Base-by-base conservation (phyloP, 192 early-diverging fungal species). In the Mortierella alpina region DNA sequence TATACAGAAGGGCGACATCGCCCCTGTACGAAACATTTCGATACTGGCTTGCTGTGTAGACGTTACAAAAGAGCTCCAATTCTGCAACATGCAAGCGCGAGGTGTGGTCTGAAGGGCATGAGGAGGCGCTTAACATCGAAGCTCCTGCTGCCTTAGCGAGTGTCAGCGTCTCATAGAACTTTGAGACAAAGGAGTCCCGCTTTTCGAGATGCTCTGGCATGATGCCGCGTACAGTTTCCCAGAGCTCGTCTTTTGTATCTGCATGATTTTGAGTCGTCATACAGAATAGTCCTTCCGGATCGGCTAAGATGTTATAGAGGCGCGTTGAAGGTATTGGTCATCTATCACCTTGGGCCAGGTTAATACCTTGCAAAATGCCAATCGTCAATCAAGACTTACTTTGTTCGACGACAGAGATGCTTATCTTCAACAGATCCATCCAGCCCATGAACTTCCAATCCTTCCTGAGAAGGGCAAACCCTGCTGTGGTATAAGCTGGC, bases 361-460 rank as follows among this genome's bases (percentile, higher is more conserved):
- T 4, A 9, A 12, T 31, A 31, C 23, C 0, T 51, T n/a, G 4
- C 20, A 31, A 22, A 31, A 31, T 42, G 39, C 4, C 40, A 6
- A 63, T 8, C 3, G 5, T 12, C n/a, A 14, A 51, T 31, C 3
- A 54, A 22, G 17, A 40, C 66, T 52, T 70, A 77, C 75, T 77
- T 52, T 77, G 75, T n/a, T 77, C 75, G 3, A 77, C 68, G n/a
- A 69, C 42, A 11, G 61, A 13, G 17, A 70, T 39, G 42, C 70
- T 69, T 18, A 77, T 47, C 51, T 59, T 77, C 10, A 63, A 49
- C 6, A 77, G 5, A 17, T 77, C 75, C 56, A 47, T 65, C 75
- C 75, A 77, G 12, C 75, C 75, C 68, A 69, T 65, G 42, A 77
- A 77, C 63, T 77, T 77, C 75, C 75, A 77, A 10, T 77, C 58